phyloP scores from a whole-genome alignment of 2,329 filamentous ascomycete genomes.

The Hypoxylon sp. region DNA sequence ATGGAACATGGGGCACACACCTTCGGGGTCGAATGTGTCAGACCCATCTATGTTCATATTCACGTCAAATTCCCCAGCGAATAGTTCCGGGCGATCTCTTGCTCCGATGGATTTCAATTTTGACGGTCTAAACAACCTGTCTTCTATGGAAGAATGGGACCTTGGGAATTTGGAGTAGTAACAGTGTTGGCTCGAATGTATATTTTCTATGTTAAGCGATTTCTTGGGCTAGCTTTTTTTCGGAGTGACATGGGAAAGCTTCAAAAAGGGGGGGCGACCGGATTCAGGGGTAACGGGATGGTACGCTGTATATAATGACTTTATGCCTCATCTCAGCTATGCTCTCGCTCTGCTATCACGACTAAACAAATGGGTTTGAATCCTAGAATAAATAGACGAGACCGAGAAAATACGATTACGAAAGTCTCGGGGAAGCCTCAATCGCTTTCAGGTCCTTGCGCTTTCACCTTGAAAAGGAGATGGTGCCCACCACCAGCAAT shows the following conservation, averaged over 20 bases:
- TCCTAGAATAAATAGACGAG: background rate
- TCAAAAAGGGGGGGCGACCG: background rate
- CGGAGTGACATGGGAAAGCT: background rate
- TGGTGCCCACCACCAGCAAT: background rate
- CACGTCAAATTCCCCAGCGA: conserved; percentile 41
- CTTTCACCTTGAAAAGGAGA: background rate
- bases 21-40: conserved; percentile 49
- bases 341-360: conserved; percentile 8
- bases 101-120: conserved; percentile 50
- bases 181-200: conserved; percentile 17
- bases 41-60: conserved; percentile 55
- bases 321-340: conserved; percentile 3
- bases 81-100: conserved; percentile 41
- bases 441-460: too few species aligned
- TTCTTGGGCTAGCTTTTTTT: conserved; percentile 7
- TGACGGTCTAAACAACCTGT: conserved; percentile 49
- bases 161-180: conserved; percentile 49
- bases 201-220: conserved; percentile 10
- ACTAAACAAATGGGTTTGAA: conserved; percentile 5
- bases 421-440: background rate
- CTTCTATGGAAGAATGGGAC: conserved; percentile 51
- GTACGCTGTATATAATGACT: conserved; percentile 24
- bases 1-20: conserved; percentile 61
- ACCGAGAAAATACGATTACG: background rate
- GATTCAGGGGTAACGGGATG: conserved; percentile 17